phyloP scores from a whole-genome alignment of 2,329 filamentous ascomycete species.

The Neoarthrinium moseri region DNA sequence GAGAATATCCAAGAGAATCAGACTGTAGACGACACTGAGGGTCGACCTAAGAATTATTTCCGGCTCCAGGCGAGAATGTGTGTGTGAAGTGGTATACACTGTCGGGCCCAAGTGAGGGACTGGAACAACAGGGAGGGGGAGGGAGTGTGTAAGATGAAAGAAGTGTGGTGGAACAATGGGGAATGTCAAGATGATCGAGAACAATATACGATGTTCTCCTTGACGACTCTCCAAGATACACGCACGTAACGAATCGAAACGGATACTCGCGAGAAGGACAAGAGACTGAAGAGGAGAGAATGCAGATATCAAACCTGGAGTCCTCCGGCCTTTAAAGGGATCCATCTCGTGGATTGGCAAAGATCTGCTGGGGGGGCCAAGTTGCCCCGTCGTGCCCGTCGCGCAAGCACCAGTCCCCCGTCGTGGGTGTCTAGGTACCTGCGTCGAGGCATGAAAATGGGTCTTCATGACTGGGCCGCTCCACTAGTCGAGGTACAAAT shows the following conservation, averaged over 20 bases:
- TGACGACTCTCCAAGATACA: not conserved
- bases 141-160: not conserved
- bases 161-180: conserved; percentile 6
- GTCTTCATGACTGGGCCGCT: not conserved
- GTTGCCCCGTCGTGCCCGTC: not conserved
- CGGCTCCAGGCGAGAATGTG: conserved; percentile 9
- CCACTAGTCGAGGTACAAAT: not conserved
- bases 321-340: conserved; percentile 2
- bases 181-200: conserved; percentile 1
- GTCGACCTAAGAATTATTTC: not conserved
- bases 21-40: not conserved
- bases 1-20: conserved; percentile 2
- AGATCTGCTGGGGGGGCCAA: conserved; percentile 1
- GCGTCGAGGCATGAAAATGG: conserved; percentile 1
- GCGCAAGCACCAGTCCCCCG: not conserved
- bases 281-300: not conserved
- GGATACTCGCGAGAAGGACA: not conserved
- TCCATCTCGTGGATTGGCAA: conserved; percentile 2
- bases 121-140: not conserved
- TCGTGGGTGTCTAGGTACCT: conserved; percentile 1
- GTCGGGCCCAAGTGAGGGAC: not conserved
- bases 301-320: conserved; percentile 2
- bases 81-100: conserved; percentile 2
- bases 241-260: not conserved
- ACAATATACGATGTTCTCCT: not conserved